Base-by-base conservation (phyloP, 768 basidiomycete species). In the Tylopilus sp. region DNA sequence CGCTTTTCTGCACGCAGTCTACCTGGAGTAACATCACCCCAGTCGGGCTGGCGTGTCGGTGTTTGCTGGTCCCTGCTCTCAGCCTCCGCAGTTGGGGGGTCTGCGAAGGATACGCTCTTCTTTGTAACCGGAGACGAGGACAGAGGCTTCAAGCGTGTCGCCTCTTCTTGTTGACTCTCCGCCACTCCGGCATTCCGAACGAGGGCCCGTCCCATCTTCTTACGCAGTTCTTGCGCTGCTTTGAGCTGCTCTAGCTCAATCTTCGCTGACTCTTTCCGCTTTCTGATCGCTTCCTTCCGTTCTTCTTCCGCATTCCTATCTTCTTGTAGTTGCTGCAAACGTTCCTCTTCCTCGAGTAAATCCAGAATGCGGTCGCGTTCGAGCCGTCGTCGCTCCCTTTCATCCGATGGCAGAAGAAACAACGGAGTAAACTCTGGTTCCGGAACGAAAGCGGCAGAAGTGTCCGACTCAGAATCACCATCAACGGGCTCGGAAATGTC, bases 201-300 rank as follows among this genome's bases (percentile, higher is more conserved):
- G 34, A 91, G 73, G 0, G 86, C 82, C 58, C 77, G 82, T 3
- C 87, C 89, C 86, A 92, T 88, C 71, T 82, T 87, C 74, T 82
- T 86, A 66, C 89, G 87, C 65, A 89, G 70, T 53, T 85, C 75
- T 36, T 67, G 71, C 19, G 72, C 64, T 19, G 68, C 64, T 52
- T 70, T 75, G 25, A 76, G 48, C 37, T 55, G 69, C 34, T 76
- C 72, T 51, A 76, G 62, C 51, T 79, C 75, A 63, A 67, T 45
- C 56, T 69, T 72, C 16, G 76, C 76, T 6, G 76, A 80, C 55
- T 80, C 74, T 60, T 74, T 80, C 24, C 78, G 75, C 61, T 76
- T 78, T 58, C 74, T 78, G 19, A 81, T 62, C n/a, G 75, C 71
- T 36, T 81, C 79, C 58, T 74, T 72, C 42, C 70, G 71, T 41